phyloP scores from a whole-genome alignment of 225 moss, liverwort and hornwort genomes.

The Polytrichum commune region DNA sequence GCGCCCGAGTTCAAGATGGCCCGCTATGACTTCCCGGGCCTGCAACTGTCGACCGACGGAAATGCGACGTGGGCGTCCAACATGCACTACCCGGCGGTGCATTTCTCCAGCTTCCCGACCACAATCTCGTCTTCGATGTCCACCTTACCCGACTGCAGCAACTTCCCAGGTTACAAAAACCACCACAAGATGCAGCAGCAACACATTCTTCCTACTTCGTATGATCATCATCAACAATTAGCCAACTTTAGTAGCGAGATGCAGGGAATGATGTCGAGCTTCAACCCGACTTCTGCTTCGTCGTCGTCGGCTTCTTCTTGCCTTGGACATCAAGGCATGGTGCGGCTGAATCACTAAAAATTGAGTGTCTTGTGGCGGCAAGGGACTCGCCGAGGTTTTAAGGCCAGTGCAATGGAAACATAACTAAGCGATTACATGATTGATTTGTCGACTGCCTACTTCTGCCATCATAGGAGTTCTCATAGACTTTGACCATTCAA shows the following conservation, averaged over 20 bases:
- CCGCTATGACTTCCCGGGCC: constrained; percentile 20
- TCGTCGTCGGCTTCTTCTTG: background rate
- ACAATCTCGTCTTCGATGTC: too few relatives aligned
- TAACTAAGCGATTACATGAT: background rate
- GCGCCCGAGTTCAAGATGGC: constrained; percentile 38
- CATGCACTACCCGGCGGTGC: constrained; percentile 26
- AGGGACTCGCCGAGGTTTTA: constrained; percentile 5
- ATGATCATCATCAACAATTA: too few relatives aligned
- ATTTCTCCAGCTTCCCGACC: constrained; percentile 26
- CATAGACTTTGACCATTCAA: constrained; percentile 57
- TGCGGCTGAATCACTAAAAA: constrained; percentile 13
- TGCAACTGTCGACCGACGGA: constrained; percentile 7
- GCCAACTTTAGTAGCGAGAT: constrained; percentile 35
- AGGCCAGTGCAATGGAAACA: background rate
- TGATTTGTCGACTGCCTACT: constrained; percentile 17
- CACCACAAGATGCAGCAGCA: too few relatives aligned
- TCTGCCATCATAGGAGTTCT: constrained; percentile 37
- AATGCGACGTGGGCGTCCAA: constrained; percentile 24
- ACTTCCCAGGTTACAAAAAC: too few relatives aligned
- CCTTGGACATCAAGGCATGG: constrained; percentile 40
- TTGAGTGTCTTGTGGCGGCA: constrained; percentile 6
- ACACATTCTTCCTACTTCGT: too few relatives aligned
- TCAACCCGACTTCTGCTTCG: constrained; percentile 5
- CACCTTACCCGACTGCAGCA: too few relatives aligned
- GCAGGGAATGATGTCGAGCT: constrained; percentile 12